A percentile compares a stretch with the other conserved stretches of the same genome.
phyloP scores from a whole-genome alignment of 140 eudicot genomes.

The Senecio squalidus region DNA sequence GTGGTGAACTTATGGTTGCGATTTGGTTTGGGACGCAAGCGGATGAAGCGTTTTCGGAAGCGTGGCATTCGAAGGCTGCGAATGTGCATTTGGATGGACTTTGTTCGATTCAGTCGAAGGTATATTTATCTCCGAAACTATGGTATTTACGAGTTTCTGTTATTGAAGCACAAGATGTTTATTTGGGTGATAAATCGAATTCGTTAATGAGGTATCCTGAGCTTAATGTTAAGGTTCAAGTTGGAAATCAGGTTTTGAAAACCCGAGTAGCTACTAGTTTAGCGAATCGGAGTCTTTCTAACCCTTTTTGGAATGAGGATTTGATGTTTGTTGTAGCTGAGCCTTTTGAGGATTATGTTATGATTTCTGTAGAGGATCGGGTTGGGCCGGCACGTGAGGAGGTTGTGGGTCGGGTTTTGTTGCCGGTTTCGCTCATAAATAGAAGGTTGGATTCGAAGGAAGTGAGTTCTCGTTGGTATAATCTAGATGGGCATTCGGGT shows the following conservation, averaged over 20 bases:
- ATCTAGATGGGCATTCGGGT: constrained; percentile 55
- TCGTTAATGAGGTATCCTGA: constrained; percentile 76
- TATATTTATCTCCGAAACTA: constrained; percentile 78
- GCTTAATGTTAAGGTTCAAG: constrained; percentile 79
- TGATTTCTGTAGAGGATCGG: constrained; percentile 74
- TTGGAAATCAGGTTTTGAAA: constrained; percentile 84
- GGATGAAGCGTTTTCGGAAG: constrained; percentile 90
- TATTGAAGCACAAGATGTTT: constrained; percentile 85
- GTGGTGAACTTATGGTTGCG: constrained; percentile 86
- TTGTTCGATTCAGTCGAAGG: constrained; percentile 74
- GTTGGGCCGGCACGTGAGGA: constrained; percentile 70
- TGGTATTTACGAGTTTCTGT: constrained; percentile 77
- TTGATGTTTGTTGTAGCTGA: constrained; percentile 88
- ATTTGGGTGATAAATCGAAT: constrained; percentile 63
- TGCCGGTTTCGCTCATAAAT: constrained; percentile 49
- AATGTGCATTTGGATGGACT: constrained; percentile 80
- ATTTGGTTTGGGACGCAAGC: constrained; percentile 99
- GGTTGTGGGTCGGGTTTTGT: constrained; percentile 63
- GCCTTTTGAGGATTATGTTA: constrained; percentile 86
- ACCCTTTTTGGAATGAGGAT: constrained; percentile 93
- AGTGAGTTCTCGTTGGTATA: constrained; percentile 75
- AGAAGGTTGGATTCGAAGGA: constrained; percentile 66
- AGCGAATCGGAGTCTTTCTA: constrained; percentile 45
- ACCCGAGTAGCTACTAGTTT: constrained; percentile 62
- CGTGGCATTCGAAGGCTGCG: constrained; percentile 97